Evolutionary conservation across 352 stramenopile genomes (phyloP).

Genomic region (Pythium brassicae): DNA sequence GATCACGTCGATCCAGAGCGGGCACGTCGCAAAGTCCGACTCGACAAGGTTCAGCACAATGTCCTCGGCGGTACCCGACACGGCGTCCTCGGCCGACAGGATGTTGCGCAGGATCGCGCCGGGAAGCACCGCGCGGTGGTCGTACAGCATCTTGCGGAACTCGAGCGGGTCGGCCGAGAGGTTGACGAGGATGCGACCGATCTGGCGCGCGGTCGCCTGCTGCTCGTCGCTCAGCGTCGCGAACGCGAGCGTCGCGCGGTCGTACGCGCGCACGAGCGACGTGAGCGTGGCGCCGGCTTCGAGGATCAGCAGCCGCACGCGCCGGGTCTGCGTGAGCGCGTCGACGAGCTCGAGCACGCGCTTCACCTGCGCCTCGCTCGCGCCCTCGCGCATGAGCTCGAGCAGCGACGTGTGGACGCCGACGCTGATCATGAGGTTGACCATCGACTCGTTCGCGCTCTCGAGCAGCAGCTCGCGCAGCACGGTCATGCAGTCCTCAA

Average conservation of each 20-base stretch:
- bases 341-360: slow-evolving; percentile 43
- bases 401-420: slow-evolving; percentile 66
- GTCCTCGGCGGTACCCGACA: slow-evolving; percentile 58
- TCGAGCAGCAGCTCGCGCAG: slow-evolving; percentile 59
- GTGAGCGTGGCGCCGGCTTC: slow-evolving; percentile 51
- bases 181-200: slow-evolving; percentile 57
- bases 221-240: slow-evolving; percentile 21
- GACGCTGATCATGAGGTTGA: slow-evolving; percentile 66
- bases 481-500: slow-evolving; percentile 59
- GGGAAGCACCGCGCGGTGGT: slow-evolving; percentile 51
- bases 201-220: slow-evolving; percentile 40
- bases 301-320: slow-evolving; percentile 65
- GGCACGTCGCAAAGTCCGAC: slow-evolving; percentile 78
- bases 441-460: slow-evolving; percentile 51
- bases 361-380: slow-evolving; percentile 18
- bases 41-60: slow-evolving; percentile 75
- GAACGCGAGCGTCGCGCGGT: slow-evolving; percentile 37
- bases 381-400: slow-evolving; percentile 43
- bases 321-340: slow-evolving; percentile 47
- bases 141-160: slow-evolving; percentile 78
- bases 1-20: slow-evolving; percentile 74
- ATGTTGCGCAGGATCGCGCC: slow-evolving; percentile 63
- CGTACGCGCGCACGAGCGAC: slow-evolving; percentile 54
- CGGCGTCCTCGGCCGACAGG: slow-evolving; percentile 39
- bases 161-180: slow-evolving; percentile 70